Evolutionary conservation across 1,139 yeast genomes (phyloP), one percentile per base, ranked within the genome.

Genomic region (Suhomyces anneliseae): DNA sequence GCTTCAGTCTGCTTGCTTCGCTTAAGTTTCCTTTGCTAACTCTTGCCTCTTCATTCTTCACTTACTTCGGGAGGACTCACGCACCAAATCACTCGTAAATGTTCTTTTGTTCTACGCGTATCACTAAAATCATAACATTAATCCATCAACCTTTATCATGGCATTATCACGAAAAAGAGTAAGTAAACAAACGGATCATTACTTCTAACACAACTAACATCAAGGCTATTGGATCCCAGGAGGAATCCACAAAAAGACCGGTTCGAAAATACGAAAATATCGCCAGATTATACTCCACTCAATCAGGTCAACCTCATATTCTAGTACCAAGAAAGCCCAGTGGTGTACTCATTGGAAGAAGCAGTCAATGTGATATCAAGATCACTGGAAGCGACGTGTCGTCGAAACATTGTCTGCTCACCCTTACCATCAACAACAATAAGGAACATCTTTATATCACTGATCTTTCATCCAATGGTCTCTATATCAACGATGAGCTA

Each of bases 381-480:
- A 63, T 86, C 10, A 54, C 59, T 10, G 87, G 84, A 3, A 68
- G 73, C 1, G 92, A 86, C 56, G 83, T 85, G 9, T 85, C 92
- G 1, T 82, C 89, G 0, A 70, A 71, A 39, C 95, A 86, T 60
- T 82, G 90, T 54, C 75, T 76, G 49, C 61, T 85, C 12, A 65
- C 75, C 12, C 60, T 78, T 31, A 65, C 70, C 48, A 55, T 66
- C 27, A 69, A 69, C 31, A 66, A 70, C 24, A 68, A 66, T 24
- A 62, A 62, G 14, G 78, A 75, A 42, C 65, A 78, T 39, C 62
- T 83, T 35, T 76, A 77, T 51, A 58, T 85, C 15, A 72, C 79
- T 3, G 92, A 86, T 60, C 56, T 72, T 40, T 83, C 90, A 54
- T 70, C 87, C 6, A 86, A 86, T 59, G 93, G 93, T 1, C 79